Base-by-base conservation (phyloP, 2,329 filamentous ascomycete genomes). In the Fusarium nelsonii region DNA sequence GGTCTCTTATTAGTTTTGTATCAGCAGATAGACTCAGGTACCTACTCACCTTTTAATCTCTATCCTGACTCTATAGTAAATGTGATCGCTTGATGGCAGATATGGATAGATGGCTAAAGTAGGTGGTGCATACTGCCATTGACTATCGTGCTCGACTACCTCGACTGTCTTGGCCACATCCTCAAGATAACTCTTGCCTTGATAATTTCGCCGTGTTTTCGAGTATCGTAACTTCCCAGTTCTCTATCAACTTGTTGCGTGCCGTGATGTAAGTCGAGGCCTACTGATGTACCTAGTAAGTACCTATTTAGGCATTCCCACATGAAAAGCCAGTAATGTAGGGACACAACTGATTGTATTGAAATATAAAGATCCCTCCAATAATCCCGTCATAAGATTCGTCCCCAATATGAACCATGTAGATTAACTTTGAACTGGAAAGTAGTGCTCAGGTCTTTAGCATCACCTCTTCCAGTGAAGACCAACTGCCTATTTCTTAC, bases 401-500 rank as follows among this genome's bases (percentile, higher is more conserved):
- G 34, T n/a, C 32, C 26, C 4, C 4, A 10, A 9, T 26, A 9
- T 11, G 18, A 5, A 8, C 12, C 15, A 37, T 16, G 11, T 28
- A 23, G 15, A 11, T 23, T n/a, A 8, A 15, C 7, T 30, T 16
- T 30, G 9, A 20, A 28, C 18, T 14, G n/a, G 34, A 20, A 30
- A n/a, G 36, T 15, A 36, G 4, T 51, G 10, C 16, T 51, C 16
- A 28, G 36, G 15, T 14, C 28, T 39, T n/a, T 23, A 32, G 16
- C 37, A 33, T 39, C 26, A 32, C 18, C 6, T n/a, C 18, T 32
- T 12, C 11, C 51, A 26, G 57, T 61, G 28, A 46, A 33, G 12
- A 3, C 20, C 20, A 39, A 39, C 33, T 30, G n/a, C 18, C 18
- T 48, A 43, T 56, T 28, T 43, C 23, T 16, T 28, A 59, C 65